Base-by-base conservation (phyloP, 192 early-diverging fungal genomes). In the Geranomyces variabilis region DNA sequence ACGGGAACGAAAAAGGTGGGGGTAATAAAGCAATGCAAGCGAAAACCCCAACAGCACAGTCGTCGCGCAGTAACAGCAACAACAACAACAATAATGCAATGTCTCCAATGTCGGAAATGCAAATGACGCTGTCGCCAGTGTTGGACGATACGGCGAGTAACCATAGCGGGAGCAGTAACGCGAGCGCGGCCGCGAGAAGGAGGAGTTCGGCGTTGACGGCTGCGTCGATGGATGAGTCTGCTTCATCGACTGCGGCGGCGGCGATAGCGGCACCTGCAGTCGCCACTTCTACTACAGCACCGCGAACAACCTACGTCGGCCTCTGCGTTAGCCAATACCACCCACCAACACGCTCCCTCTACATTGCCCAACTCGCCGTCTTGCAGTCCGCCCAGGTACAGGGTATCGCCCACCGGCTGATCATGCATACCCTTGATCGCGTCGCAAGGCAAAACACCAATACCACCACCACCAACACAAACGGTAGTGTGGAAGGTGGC, bases 331-430 rank as follows among this genome's bases (percentile, higher is more conserved):
- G 60, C 26, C 21, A 61, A n/a, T 41, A 71, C 70, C 48, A 48
- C 19, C 61, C 59, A 22, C 28, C 45, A 13, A 71, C 70, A 21
- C 43, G 59, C 21, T 51, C 70, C n/a, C 48, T 71, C 8, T 63
- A 63, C 47, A 36, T 71, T n/a, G 43, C 61, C 19, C 3, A 71
- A 51, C 36, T 71, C 28, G 70, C 57, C 62, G 70, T 71, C 12
- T 10, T 71, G 60, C 70, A 71, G 45, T 63, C 60, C 33, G 61
- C 41, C 0, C 70, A 71, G 26, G 51, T 49, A 10, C 70, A 71
- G 10, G 70, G 70, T 13, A 71, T 71, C 30, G 70, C 70, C 1
- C 21, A 64, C 21, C 1, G 49, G 14, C 46, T 71, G 24, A 71
- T 71, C 62, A 1, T 70, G 22, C 55, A 30, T 19, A 70, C 68